Conservation (phyloP, 1,284 basidiomycete species). For the Cutaneotrichosporon sp. region DNA sequence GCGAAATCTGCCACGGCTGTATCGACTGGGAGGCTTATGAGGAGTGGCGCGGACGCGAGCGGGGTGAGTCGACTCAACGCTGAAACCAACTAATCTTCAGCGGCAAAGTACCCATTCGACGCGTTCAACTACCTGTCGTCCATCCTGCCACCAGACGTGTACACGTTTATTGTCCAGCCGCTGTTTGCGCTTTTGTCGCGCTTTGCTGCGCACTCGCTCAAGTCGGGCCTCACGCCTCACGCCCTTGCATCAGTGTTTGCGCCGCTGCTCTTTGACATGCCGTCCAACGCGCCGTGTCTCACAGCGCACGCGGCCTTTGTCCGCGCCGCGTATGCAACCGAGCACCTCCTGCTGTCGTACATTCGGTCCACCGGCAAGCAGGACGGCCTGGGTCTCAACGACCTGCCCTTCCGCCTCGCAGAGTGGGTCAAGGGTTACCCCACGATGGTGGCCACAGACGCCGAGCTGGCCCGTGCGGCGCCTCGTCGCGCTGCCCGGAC, state of each 20-base stretch:
- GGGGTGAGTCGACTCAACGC: constrained; percentile 58
- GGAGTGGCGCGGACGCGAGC: constrained; percentile 69
- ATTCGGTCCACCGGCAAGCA: constrained; percentile 67
- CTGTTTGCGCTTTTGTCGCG: constrained; percentile 69
- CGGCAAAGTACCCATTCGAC: constrained; percentile 59
- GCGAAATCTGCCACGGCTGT: constrained; percentile 62
- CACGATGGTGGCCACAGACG: constrained; percentile 54
- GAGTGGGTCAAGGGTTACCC: constrained; percentile 85
- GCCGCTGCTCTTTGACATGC: constrained; percentile 65
- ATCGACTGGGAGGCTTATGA: constrained; percentile 72
- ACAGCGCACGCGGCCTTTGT: constrained; percentile 74
- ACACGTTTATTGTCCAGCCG: constrained; percentile 57
- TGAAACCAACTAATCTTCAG: constrained; percentile 45
- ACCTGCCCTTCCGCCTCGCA: constrained; percentile 69
- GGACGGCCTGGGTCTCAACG: constrained; percentile 55
- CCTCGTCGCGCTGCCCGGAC: constrained; percentile 68
- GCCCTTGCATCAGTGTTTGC: constrained; percentile 83
- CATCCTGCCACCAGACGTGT: constrained; percentile 51
- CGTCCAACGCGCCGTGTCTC: constrained; percentile 58
- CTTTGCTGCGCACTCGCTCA: constrained; percentile 68
- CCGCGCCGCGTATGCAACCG: constrained; percentile 71
- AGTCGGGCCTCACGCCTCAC: constrained; percentile 77
- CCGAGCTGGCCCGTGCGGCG: constrained; percentile 45
- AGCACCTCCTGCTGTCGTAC: constrained; percentile 78
- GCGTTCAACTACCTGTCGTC: constrained; percentile 59